phyloP scores from a whole-genome alignment of 2,329 filamentous ascomycete species.

The Beauveria varroae region DNA sequence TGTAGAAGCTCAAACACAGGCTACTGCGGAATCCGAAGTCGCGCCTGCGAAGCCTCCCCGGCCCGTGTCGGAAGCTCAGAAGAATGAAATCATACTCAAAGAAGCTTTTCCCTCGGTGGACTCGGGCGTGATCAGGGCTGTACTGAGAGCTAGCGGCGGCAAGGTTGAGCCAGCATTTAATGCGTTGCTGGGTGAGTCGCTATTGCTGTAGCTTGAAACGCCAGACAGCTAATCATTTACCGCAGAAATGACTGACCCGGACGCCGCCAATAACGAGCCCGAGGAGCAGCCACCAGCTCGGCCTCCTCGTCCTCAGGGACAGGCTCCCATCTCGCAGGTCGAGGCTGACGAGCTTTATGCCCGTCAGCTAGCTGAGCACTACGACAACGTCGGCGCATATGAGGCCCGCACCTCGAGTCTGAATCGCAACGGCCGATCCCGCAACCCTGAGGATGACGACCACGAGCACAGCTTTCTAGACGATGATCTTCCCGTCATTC shows the following conservation, averaged over 20 bases:
- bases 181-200: conserved; percentile 66
- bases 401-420: conserved; percentile 47
- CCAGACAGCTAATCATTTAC: neutral
- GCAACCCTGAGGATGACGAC: conserved; percentile 42
- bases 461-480: conserved; percentile 88
- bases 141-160: conserved; percentile 77
- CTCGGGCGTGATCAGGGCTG: conserved; percentile 70
- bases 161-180: conserved; percentile 92
- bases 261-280: conserved; percentile 49
- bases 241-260: conserved; percentile 76
- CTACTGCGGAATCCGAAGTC: conserved; percentile 28
- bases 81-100: conserved; percentile 80
- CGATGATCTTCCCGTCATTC: conserved; percentile 89
- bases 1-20: conserved; percentile 14
- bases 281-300: conserved; percentile 59
- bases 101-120: conserved; percentile 92
- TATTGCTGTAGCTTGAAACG: neutral
- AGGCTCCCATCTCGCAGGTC: conserved; percentile 65
- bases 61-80: conserved; percentile 71
- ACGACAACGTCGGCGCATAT: conserved; percentile 56
- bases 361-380: conserved; percentile 87
- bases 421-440: conserved; percentile 30
- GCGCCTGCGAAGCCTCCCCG: conserved; percentile 78
- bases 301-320: conserved; percentile 66
- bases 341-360: conserved; percentile 89